Conservation (phyloP, 2,329 filamentous ascomycete species). For the Fusarium foetens region DNA sequence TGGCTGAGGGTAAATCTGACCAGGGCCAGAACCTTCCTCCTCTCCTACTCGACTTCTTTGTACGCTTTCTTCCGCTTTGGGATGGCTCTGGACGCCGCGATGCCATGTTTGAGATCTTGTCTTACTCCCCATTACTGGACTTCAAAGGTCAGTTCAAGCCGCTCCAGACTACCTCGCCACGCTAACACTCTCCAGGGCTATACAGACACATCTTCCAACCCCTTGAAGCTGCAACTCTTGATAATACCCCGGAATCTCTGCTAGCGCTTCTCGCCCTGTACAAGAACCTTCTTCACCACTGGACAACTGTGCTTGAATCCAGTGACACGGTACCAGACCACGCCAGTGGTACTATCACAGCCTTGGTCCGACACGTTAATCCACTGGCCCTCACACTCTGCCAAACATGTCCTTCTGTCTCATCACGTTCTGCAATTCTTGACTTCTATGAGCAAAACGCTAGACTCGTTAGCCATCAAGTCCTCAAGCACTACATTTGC, state of each 20-base stretch:
- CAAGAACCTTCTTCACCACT: slow-evolving; percentile 70
- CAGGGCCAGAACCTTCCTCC: slow-evolving; percentile 56
- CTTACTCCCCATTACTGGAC: slow-evolving; percentile 62
- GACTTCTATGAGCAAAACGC: slow-evolving; percentile 76
- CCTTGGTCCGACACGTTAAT: slow-evolving; percentile 62
- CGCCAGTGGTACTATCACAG: slow-evolving; percentile 52
- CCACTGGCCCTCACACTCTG: slow-evolving; percentile 68
- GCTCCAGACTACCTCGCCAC: not conserved
- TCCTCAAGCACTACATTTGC: slow-evolving; percentile 64
- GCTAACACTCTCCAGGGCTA: slow-evolving; percentile 57
- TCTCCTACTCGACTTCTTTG: slow-evolving; percentile 61
- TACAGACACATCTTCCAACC: slow-evolving; percentile 59
- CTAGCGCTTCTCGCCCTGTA: slow-evolving; percentile 73
- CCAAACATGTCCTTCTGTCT: slow-evolving; percentile 59
- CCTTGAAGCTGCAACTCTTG: slow-evolving; percentile 63
- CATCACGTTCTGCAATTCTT: slow-evolving; percentile 67
- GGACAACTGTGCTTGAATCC: slow-evolving; percentile 60
- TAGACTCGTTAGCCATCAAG: slow-evolving; percentile 63
- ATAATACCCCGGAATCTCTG: slow-evolving; percentile 63
- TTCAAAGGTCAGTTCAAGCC: slow-evolving; percentile 61
- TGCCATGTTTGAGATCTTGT: slow-evolving; percentile 67
- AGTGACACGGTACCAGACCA: slow-evolving; percentile 49
- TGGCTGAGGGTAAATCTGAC: slow-evolving; percentile 14
- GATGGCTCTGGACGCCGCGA: slow-evolving; percentile 66
- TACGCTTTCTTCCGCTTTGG: slow-evolving; percentile 68